A percentile compares a stretch with the other conserved stretches of the same genome.
Evolutionary conservation across 257 asterid genomes (phyloP).

Genomic region (Solanum dulcamara): DNA sequence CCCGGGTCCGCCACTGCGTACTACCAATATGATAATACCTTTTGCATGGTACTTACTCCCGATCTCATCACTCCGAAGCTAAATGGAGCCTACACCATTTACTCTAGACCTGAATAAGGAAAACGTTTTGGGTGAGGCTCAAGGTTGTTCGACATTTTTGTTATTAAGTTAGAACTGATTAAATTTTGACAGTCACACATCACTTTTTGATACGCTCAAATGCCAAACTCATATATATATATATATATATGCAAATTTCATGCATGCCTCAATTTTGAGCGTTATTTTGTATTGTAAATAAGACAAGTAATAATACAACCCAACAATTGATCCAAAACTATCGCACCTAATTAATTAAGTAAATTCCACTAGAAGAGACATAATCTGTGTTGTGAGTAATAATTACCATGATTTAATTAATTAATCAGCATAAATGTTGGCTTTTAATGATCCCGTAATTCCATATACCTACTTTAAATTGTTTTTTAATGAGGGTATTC

Average conservation of each 20-base stretch:
- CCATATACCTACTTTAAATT: neutral
- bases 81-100: neutral
- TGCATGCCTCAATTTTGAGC: neutral
- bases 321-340: neutral
- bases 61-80: neutral
- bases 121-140: no score
- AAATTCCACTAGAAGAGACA: neutral
- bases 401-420: neutral
- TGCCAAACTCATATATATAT: neutral
- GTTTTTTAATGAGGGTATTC: neutral
- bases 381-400: neutral
- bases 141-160: neutral
- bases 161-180: neutral
- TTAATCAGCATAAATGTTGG: neutral
- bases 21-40: neutral
- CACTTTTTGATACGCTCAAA: neutral
- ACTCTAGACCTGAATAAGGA: neutral
- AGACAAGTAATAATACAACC: neutral
- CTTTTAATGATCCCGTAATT: neutral
- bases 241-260: neutral
- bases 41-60: neutral
- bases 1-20: no score
- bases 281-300: neutral
- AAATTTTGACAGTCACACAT: neutral
- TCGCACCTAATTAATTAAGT: neutral